Evolutionary conservation across 257 asterid species (phyloP).

Genomic region (Coffea canephora): DNA sequence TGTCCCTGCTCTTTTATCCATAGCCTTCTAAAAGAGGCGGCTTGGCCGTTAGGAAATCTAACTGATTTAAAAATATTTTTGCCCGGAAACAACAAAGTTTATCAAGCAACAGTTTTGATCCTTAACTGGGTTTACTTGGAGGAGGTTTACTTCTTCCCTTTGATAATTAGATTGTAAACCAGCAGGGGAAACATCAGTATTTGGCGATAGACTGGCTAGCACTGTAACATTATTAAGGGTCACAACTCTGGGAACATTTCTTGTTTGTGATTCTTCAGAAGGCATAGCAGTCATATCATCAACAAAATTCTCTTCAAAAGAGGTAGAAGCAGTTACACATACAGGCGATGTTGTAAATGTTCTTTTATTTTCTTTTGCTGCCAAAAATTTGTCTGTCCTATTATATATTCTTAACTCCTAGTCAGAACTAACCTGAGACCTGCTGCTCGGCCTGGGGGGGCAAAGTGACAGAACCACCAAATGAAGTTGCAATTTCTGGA

Average conservation of each 20-base stretch:
- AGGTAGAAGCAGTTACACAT: slow-evolving; percentile 13
- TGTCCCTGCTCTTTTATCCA: slow-evolving; percentile 44
- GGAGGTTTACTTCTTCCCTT: slow-evolving; percentile 17
- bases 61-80: slow-evolving; percentile 6
- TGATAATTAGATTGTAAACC: slow-evolving; percentile 20
- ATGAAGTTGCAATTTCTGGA: slow-evolving; percentile 27
- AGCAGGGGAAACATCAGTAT: slow-evolving; percentile 25
- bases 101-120: slow-evolving; percentile 38
- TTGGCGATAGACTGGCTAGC: slow-evolving; percentile 35
- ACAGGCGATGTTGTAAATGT: background rate
- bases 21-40: slow-evolving; percentile 65
- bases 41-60: slow-evolving; percentile 42
- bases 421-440: slow-evolving; percentile 59
- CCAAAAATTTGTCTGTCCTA: background rate
- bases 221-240: slow-evolving; percentile 33
- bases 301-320: slow-evolving; percentile 22
- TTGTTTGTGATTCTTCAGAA: slow-evolving; percentile 42
- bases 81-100: slow-evolving; percentile 16
- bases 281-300: slow-evolving; percentile 25
- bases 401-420: background rate
- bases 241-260: slow-evolving; percentile 23
- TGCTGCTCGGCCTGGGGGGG: slow-evolving; percentile 21
- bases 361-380: slow-evolving; percentile 1
- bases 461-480: slow-evolving; percentile 25
- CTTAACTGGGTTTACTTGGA: slow-evolving; percentile 52